Evolutionary conservation across 345 rosid genomes (phyloP).

Genomic region (Ceriops decandra): DNA sequence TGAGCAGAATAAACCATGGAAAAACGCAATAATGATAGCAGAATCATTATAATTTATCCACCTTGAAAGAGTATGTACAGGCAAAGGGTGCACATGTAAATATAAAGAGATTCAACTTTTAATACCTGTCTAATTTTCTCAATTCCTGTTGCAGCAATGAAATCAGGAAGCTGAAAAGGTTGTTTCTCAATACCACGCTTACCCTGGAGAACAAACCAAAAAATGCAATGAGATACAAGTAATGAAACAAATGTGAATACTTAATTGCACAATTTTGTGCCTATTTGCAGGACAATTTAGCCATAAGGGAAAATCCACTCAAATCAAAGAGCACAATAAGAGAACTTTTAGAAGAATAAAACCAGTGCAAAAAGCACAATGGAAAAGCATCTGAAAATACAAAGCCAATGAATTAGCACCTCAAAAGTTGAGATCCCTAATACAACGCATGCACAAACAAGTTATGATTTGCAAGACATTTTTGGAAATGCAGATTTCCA

Average conservation of each 20-base stretch:
- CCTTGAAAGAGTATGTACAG: background rate
- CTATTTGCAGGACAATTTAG: background rate
- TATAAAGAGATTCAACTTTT: background rate
- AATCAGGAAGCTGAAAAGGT: slow-evolving; percentile 98
- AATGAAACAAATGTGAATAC: background rate
- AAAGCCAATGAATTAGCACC: slow-evolving; percentile 51
- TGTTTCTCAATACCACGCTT: slow-evolving; percentile 99
- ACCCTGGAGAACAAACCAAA: slow-evolving; percentile 60
- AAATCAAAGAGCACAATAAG: slow-evolving; percentile 8
- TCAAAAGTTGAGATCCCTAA: slow-evolving; percentile 17
- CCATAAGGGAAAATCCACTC: slow-evolving; percentile 17
- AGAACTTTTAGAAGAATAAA: slow-evolving; percentile 31
- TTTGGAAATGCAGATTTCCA: slow-evolving; percentile 8
- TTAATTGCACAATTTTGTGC: background rate
- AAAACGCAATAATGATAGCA: background rate
- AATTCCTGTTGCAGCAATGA: slow-evolving; percentile 98
- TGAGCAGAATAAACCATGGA: background rate
- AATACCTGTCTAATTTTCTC: slow-evolving; percentile 98
- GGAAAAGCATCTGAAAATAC: slow-evolving; percentile 56
- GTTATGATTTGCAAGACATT: background rate
- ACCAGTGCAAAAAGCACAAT: slow-evolving; percentile 42
- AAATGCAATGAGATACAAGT: slow-evolving; percentile 41
- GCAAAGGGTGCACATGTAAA: background rate
- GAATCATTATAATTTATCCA: background rate
- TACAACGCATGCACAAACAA: slow-evolving; percentile 20